Percentiles rank a stretch among this genome's conserved stretches.
Conservation (phyloP, 441 rosid species). For the Euphorbia celastroides region DNA sequence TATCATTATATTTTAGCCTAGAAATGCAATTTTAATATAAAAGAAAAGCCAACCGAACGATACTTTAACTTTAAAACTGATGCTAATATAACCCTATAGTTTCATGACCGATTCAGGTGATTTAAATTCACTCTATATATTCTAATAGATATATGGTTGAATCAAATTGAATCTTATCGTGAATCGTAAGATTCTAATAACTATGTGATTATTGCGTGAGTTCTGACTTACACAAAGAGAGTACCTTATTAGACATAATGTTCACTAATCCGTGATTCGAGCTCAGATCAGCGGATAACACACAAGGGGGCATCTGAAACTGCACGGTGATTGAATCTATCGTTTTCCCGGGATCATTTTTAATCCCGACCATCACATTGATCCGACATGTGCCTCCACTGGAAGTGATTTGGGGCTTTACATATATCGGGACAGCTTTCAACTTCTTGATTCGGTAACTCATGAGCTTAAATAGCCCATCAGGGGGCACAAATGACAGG, state of each 20-base stretch:
- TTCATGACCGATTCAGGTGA: no score
- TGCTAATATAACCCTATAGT: no score
- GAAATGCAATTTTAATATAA: no score
- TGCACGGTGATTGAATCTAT: conserved; percentile 70
- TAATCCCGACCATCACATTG: conserved; percentile 69
- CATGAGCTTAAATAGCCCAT: conserved; percentile 94
- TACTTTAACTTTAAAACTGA: no score
- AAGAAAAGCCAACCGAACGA: no score
- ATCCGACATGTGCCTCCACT: conserved; percentile 64
- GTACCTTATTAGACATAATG: conserved; percentile 76
- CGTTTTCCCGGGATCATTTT: conserved; percentile 77
- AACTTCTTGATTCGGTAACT: conserved; percentile 88
- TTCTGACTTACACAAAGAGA: no score
- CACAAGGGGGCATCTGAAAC: conserved; percentile 70
- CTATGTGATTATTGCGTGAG: no score
- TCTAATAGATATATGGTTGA: no score
- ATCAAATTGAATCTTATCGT: no score
- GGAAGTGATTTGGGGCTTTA: conserved; percentile 86
- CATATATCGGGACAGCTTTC: conserved; percentile 74
- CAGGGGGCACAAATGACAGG: conserved; percentile 95
- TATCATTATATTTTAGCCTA: no score
- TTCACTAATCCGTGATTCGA: conserved; percentile 83
- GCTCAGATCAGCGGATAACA: conserved; percentile 74
- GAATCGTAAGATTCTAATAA: no score
- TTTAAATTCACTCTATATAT: no score